Percentiles rank a stretch among this genome's conserved stretches.
These are phyloP conservation scores for Ophiocordyceps unilateralis DNA, from an alignment of 2,329 filamentous ascomycete genomes.

Conservation along the genomic window DNA sequence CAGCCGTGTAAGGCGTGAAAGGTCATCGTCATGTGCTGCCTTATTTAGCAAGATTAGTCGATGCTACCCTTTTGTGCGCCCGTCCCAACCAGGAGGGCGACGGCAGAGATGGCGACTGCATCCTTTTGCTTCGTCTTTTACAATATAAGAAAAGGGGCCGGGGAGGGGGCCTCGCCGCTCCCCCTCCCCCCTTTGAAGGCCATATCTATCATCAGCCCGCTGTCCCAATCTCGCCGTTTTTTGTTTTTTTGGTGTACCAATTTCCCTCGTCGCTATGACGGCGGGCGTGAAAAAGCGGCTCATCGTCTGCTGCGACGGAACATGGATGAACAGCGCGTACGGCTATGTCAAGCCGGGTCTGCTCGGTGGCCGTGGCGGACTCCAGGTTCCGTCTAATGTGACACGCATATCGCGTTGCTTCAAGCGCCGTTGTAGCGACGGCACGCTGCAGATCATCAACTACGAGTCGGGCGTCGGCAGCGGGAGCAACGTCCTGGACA, in stretches of 20 bases:
- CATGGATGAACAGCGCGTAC: slow-evolving; percentile 35
- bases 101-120: not conserved
- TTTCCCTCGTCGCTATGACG: not conserved
- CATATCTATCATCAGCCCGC: not conserved
- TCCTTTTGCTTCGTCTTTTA: not conserved
- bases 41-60: not conserved
- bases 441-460: slow-evolving; percentile 38
- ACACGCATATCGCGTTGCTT: slow-evolving; percentile 42
- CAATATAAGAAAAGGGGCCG: not conserved
- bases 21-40: not conserved
- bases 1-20: not conserved
- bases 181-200: no score
- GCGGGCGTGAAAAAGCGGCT: slow-evolving; percentile 22
- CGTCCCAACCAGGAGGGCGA: not conserved
- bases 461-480: slow-evolving; percentile 46
- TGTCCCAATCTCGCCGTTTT: not conserved
- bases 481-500: slow-evolving; percentile 28
- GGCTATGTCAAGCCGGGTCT: slow-evolving; percentile 24
- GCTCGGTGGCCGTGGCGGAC: slow-evolving; percentile 17
- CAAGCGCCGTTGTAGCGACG: slow-evolving; percentile 30
- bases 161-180: no score
- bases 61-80: not conserved
- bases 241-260: no score
- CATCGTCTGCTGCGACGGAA: slow-evolving; percentile 35
- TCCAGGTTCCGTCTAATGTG: slow-evolving; percentile 40